Evolutionary conservation across 2,329 filamentous ascomycete genomes (phyloP), one percentile per base, ranked within the genome.

Genomic region (Ambrosiella beaveri): DNA sequence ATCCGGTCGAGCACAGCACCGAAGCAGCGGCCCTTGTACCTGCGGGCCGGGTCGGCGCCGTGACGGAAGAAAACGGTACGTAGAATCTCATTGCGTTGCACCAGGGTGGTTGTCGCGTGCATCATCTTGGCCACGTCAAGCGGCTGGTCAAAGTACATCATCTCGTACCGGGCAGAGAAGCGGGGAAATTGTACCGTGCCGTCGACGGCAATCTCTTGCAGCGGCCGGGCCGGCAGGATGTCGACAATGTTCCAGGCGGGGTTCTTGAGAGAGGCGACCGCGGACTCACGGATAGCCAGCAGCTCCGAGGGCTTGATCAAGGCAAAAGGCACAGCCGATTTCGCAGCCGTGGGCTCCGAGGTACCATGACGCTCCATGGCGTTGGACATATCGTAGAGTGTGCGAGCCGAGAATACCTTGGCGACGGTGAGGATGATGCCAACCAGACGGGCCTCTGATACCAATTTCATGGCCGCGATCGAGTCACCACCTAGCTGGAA

Each of bases 131-230:
- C 67, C 12, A 72, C 64, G 56, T 83, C 70, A 11, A 84, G 69
- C 0, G 64, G 62, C 0, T 71, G 73, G 27, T 79, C 73, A 57
- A 86, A 76, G 66, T 80, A 79, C 66, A 86, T 79, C 60, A 82
- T 72, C 61, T 81, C 80, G 64, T 86, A 85, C 12, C 81, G 77
- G 1, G 79, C 68, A 0, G 81, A 84, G 64, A 78, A 83, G 1
- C 81, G 75, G 3, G 81, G 81, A 2, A 74, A 68, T 13, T 76
- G 68, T 1, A 78, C 72, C 0, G 81, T 84, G 19, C 74, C 80
- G 60, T 71, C 72, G 45, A 85, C 74, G 12, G 80, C 80, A 17
- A 82, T 70, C 44, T 76, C 72, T 63, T 84, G 81, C 1, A 81
- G 70, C 3, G 79, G 79, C 0, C 79, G 74, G 1, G 77, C 73